Evolutionary conservation across 805 yeast species (phyloP).

Genomic region (Grigorovia yakushimaensis): DNA sequence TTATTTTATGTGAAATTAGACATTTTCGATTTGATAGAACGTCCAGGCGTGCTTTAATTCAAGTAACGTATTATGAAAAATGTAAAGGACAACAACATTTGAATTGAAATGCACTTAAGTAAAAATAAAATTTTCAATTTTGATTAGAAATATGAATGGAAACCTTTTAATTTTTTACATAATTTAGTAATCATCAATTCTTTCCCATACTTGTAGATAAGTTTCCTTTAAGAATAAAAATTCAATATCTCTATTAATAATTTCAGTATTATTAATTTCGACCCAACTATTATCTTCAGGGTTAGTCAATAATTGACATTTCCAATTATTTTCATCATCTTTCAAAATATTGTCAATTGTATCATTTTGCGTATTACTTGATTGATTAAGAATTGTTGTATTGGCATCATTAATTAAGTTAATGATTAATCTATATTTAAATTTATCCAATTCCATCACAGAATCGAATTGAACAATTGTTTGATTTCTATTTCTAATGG

Average conservation of each 20-base stretch:
- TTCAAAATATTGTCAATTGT: conserved; percentile 17
- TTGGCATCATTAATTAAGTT: conserved; percentile 37
- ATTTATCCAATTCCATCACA: conserved; percentile 16
- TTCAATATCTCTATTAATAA: conserved; percentile 42
- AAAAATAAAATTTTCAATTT: too few species aligned
- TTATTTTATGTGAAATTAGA: too few species aligned
- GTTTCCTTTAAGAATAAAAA: conserved; percentile 52
- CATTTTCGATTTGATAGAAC: too few species aligned
- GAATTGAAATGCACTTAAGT: too few species aligned
- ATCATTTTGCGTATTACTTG: too few species aligned
- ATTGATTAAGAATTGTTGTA: too few species aligned
- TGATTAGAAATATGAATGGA: too few species aligned
- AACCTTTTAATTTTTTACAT: not conserved
- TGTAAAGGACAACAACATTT: too few species aligned
- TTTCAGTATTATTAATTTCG: conserved; percentile 44
- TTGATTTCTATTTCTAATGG: conserved; percentile 40
- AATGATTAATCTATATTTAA: conserved; percentile 36
- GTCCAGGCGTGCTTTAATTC: too few species aligned
- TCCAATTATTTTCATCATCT: conserved; percentile 35
- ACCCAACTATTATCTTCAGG: conserved; percentile 41
- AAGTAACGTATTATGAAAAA: too few species aligned
- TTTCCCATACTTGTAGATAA: conserved; percentile 61
- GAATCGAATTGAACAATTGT: conserved; percentile 52
- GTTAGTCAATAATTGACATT: conserved; percentile 37
- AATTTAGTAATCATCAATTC: conserved; percentile 3